Base-by-base conservation (phyloP, 352 stramenopile species). In the Phytophthora tubulina region DNA sequence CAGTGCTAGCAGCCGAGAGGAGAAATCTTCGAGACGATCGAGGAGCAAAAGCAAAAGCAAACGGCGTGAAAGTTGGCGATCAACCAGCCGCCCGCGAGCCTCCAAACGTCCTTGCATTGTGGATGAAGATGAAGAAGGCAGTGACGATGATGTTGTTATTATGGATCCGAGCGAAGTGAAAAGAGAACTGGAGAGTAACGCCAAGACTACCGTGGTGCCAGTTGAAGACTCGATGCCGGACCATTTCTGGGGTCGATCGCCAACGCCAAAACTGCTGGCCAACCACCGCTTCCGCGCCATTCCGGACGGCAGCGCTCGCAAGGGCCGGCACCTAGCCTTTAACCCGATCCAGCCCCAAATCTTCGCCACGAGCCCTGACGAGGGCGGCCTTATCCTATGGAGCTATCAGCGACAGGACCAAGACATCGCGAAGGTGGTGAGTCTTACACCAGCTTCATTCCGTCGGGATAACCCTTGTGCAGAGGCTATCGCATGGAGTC, bases 311-410 rank as follows among this genome's bases (percentile, higher is more conserved):
- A 90, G 86, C 51, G 56, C 54, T 42, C 86, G 88, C 27, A 96
- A 96, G 53, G 75, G 85, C 2, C 83, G 89, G 9, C 84, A 93
- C 61, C 66, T 95, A 50, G 79, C 81, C 33, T 93, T 96, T 56
- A 94, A 96, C 51, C 84, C 89, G 42, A 85, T 82, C 15, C 79
- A 90, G 65, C 78, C 81, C 8, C 80, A 94, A 66, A 80, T 88
- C 54, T 93, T 96, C 45, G 86, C 86, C 4, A 93, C 86, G 13
- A 88, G 81, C 38, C 87, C 88, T 9, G 89, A 96, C 72, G 88
- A 95, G 49, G 89, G 89, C 44, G 88, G 84, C 0, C 57, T 96
- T 15, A 91, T 91, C 9, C 53, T 96, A 46, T 96, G 89, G 89
- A 90, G 79, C 44, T 96, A 95, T 67, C 63, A 85, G 38, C 76